Base-by-base conservation (phyloP, 1,284 basidiomycete species). In the Fomitopsis palustris region DNA sequence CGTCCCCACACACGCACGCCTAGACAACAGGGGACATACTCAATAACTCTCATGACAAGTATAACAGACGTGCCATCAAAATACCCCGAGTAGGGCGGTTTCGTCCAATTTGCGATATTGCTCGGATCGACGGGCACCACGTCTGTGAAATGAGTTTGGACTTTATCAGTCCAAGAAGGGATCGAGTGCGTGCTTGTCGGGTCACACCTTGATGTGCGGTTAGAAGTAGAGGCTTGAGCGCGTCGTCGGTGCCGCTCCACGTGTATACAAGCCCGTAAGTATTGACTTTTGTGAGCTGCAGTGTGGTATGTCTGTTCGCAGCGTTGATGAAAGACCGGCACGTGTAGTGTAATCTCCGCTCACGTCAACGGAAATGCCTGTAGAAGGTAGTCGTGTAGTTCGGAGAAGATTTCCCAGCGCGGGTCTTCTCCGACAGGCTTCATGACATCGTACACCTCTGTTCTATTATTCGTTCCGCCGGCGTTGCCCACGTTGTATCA, bases 231-330 rank as follows among this genome's bases (percentile, higher is more conserved):
- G 89, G 90, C 65, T 86, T 84, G 56, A 87, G 74, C 2, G 71
- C 68, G 1, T 67, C 49, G 61, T 86, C 75, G 0, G 78, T 78
- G 25, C 90, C 90, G 43, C 77, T 67, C 82, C 86, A 88, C 25
- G 82, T 81, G 64, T 81, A 86, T 1, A 91, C 75, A 10, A 91
- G 73, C 0, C 83, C 88, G 62, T 86, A 85, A 0, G 82, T 82
- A 64, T 87, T 85, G 58, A 92, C 81, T 61, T 80, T 80, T 2
- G 79, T 81, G 52, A 85, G 68, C n/a, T 76, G 69, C 14, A 87
- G 74, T 19, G 72, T 74, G 37, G 77, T 63, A 64, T 87, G 82
- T 0, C 84, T 86, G 55, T 7, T n/a, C 6, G 16, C 14, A 1
- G 5, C 3, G 16, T 38, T 7, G 21, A 12, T 45, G 37, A 54